Evolutionary conservation across 225 moss, liverwort and hornwort species (phyloP).

Genomic region (Sphagnum contortum): DNA sequence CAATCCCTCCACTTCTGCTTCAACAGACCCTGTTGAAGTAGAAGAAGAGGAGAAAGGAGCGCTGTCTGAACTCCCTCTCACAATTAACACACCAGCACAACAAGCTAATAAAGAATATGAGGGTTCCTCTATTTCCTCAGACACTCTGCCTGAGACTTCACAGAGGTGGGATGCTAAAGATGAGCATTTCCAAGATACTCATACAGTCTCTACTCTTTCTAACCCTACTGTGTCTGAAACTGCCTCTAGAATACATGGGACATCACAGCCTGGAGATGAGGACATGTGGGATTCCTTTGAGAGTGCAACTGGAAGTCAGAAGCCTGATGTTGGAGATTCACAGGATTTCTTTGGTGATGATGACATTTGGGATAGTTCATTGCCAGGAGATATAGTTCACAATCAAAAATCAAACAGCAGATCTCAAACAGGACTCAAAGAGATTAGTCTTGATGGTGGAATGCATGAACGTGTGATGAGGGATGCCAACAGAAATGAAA

Average conservation of each 20-base stretch:
- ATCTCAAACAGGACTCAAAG: conserved; percentile 3
- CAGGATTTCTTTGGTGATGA: conserved; percentile 15
- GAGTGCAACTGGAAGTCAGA: conserved; percentile 25
- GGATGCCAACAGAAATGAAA: conserved; percentile 4
- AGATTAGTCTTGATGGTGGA: background rate
- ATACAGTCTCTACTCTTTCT: conserved; percentile 19
- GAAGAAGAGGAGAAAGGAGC: conserved; percentile 14
- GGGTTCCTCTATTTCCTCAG: conserved; percentile 16
- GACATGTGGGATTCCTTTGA: conserved; percentile 51
- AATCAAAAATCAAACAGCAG: conserved; percentile 7
- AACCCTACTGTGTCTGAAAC: conserved; percentile 19
- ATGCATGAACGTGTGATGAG: background rate
- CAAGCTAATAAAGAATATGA: conserved; percentile 3
- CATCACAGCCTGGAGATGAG: conserved; percentile 19
- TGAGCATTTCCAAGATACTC: conserved; percentile 12
- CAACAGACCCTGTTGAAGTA: conserved; percentile 18
- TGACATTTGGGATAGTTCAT: conserved; percentile 23
- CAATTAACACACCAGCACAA: conserved; percentile 14
- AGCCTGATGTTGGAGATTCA: conserved; percentile 9
- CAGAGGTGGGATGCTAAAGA: conserved; percentile 13
- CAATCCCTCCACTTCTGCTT: conserved; percentile 19
- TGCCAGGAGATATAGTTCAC: conserved; percentile 7
- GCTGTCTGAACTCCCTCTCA: conserved; percentile 7
- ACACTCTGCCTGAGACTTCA: conserved; percentile 12
- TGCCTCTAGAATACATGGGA: conserved; percentile 25